These are phyloP conservation scores for Podospora tetraspora DNA, from an alignment of 495 filamentous ascomycete species.

Conservation along the genomic window DNA sequence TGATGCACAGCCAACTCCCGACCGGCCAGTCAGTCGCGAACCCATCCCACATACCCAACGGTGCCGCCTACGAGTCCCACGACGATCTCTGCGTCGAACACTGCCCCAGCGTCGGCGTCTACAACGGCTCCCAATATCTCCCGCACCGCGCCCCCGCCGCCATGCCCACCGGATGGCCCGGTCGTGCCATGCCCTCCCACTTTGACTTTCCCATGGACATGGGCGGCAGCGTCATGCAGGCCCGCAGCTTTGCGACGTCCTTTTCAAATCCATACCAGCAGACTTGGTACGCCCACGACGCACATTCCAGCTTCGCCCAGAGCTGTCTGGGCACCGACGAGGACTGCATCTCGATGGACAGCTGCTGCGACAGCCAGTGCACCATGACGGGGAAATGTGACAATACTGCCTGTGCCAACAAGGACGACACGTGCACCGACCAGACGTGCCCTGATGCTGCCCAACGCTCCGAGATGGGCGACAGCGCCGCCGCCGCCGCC, in stretches of 20 bases:
- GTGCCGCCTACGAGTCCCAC: conserved; percentile 28
- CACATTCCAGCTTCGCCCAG: conserved; percentile 5
- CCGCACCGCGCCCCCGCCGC: conserved; percentile 24
- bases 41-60: conserved; percentile 8
- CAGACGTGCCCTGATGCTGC: conserved; percentile 27
- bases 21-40: conserved; percentile 2
- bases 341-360: conserved; percentile 27
- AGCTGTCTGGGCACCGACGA: conserved; percentile 24
- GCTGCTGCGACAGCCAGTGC: conserved; percentile 35
- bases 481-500: conserved; percentile 33
- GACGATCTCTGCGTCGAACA: conserved; percentile 40
- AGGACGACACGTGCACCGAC: conserved; percentile 31
- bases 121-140: conserved; percentile 30
- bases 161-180: conserved; percentile 18
- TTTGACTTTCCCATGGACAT: conserved; percentile 12
- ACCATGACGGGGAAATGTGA: conserved; percentile 37
- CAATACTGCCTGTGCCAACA: conserved; percentile 27
- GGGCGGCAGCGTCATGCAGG: conserved; percentile 12
- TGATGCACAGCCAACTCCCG: conserved; percentile 14
- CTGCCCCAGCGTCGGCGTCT: conserved; percentile 33
- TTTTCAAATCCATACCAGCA: conserved; percentile 10
- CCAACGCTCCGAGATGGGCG: conserved; percentile 22
- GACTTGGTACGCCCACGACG: conserved; percentile 14
- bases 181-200: conserved; percentile 6
- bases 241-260: conserved; percentile 6